A percentile compares a stretch with the other conserved stretches of the same genome.
Evolutionary conservation across 441 rosid genomes (phyloP).

Genomic region (Erodium moschatum): DNA sequence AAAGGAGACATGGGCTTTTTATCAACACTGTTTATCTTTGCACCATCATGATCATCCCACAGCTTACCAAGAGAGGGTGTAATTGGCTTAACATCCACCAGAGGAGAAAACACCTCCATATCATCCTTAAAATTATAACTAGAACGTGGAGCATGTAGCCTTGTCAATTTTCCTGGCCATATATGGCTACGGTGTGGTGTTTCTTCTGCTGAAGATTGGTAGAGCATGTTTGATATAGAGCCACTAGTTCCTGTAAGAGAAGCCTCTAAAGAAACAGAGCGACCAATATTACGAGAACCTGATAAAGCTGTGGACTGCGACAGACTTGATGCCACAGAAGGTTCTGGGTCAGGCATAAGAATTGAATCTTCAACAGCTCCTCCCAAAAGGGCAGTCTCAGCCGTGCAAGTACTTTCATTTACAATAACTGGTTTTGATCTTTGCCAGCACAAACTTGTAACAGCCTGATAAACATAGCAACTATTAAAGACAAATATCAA

Average conservation of each 20-base stretch:
- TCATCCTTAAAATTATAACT: conserved; percentile 69
- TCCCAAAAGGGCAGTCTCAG: conserved; percentile 89
- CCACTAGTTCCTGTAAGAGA: conserved; percentile 30
- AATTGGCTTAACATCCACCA: conserved; percentile 65
- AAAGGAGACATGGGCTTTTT: conserved; percentile 51
- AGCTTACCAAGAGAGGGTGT: conserved; percentile 69
- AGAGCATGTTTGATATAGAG: conserved; percentile 29
- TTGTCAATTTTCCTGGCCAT: conserved; percentile 51
- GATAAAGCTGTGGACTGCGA: conserved; percentile 40
- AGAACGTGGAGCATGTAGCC: conserved; percentile 67
- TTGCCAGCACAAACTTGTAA: conserved; percentile 94
- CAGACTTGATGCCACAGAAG: conserved; percentile 28
- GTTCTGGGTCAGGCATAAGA: conserved; percentile 86
- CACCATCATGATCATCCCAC: conserved; percentile 56
- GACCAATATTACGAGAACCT: conserved; percentile 38
- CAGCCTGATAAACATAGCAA: conserved; percentile 50
- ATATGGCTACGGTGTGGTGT: conserved; percentile 58
- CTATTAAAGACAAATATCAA: conserved; percentile 9
- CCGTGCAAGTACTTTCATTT: conserved; percentile 59
- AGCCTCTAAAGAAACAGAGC: conserved; percentile 29
- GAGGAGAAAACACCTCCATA: conserved; percentile 92
- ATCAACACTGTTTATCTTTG: conserved; percentile 49
- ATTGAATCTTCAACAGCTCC: conserved; percentile 74
- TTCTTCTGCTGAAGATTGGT: conserved; percentile 46
- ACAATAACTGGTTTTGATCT: conserved; percentile 78